These are phyloP conservation scores for Apiospora pterosperma DNA, from an alignment of 2,329 filamentous ascomycete genomes.

Conservation along the genomic window DNA sequence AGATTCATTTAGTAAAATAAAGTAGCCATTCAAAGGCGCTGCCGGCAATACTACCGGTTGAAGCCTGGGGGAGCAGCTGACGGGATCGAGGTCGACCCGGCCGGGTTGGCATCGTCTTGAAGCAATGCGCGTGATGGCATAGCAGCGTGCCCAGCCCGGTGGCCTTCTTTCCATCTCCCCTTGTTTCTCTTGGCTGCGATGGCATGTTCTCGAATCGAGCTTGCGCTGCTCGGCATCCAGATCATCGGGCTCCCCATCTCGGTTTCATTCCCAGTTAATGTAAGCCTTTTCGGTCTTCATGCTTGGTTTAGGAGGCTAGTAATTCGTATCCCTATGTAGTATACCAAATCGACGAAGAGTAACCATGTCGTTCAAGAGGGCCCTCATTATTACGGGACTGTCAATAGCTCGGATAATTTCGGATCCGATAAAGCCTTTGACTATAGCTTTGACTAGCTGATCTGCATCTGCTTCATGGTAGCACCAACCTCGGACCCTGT, in stretches of 20 bases:
- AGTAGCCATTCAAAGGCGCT: neutral
- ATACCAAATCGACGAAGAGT: neutral
- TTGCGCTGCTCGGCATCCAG: neutral
- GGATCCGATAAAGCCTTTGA: constrained; percentile 4
- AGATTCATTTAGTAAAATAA: neutral
- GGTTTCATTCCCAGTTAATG: neutral
- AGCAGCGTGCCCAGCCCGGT: neutral
- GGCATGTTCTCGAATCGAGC: neutral
- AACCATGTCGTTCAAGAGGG: neutral
- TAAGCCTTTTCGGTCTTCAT: no score
- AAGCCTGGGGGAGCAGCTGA: neutral
- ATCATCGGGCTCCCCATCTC: neutral
- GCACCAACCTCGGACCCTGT: constrained; percentile 6
- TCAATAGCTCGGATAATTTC: neutral
- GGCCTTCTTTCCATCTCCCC: neutral
- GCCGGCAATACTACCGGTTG: neutral
- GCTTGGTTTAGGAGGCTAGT: constrained; percentile 4
- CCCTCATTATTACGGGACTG: neutral
- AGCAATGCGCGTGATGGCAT: neutral
- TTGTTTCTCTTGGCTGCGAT: neutral
- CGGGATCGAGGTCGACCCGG: no score
- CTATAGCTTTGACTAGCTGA: neutral
- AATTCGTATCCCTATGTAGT: neutral
- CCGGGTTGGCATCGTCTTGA: neutral
- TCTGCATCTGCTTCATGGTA: neutral